Percentiles rank a stretch among this genome's conserved stretches.
phyloP scores from a whole-genome alignment of 495 filamentous ascomycete species.

The Hypoxylon perforatum region DNA sequence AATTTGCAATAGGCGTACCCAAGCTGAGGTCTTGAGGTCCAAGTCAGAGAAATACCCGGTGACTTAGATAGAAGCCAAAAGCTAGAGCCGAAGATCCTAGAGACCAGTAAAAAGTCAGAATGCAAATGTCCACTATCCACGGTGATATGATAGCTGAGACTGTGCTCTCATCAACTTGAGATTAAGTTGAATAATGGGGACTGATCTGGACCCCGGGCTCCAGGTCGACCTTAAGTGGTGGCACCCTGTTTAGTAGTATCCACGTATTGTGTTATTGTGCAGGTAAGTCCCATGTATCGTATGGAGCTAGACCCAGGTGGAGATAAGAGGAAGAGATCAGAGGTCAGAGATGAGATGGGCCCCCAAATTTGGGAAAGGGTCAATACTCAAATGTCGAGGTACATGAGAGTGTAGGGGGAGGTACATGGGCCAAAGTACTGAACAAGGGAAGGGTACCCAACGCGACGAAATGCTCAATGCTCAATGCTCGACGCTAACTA shows the following conservation, averaged over 20 bases:
- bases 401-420: not conserved
- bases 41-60: too few relatives aligned
- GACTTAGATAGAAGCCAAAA: too few relatives aligned
- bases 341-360: not conserved
- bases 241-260: constrained; percentile 19
- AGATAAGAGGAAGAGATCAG: not conserved
- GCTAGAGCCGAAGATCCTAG: too few relatives aligned
- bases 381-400: not conserved
- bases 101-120: too few relatives aligned
- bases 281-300: not conserved
- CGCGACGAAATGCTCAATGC: too few relatives aligned
- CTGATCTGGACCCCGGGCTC: constrained; percentile 16
- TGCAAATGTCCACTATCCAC: too few relatives aligned
- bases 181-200: constrained; percentile 34
- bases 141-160: not conserved
- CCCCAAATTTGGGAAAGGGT: not conserved
- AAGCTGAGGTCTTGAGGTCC: too few relatives aligned
- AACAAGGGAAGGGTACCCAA: too few relatives aligned
- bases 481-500: too few relatives aligned
- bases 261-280: not conserved
- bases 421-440: not conserved
- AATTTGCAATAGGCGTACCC: too few relatives aligned
- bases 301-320: not conserved
- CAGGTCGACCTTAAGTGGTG: constrained; percentile 20
- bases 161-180: constrained; percentile 36